These are phyloP conservation scores for Suillus hirtellus DNA, from an alignment of 768 basidiomycete genomes.

Conservation along the genomic window DNA sequence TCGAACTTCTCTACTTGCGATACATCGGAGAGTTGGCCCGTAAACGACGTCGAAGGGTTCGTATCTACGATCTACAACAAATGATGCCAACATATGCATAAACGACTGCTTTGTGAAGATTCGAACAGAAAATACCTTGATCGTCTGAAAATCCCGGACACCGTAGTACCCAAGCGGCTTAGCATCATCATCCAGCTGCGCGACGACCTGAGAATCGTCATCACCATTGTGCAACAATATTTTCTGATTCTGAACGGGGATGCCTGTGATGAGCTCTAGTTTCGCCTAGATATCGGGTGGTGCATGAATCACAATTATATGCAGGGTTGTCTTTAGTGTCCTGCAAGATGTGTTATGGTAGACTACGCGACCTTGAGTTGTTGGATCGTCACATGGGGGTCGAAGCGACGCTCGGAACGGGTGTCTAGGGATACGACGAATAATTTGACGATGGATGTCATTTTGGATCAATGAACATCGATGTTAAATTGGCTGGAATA, in stretches of 20 bases:
- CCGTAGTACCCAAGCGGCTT: conserved; percentile 76
- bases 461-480: conserved; percentile 13
- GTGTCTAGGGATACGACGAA: conserved; percentile 88
- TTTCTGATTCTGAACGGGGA: conserved; percentile 69
- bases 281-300: conserved; percentile 51
- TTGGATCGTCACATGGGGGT: conserved; percentile 69
- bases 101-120: not conserved
- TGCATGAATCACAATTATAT: not conserved
- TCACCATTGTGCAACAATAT: conserved; percentile 66
- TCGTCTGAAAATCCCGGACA: conserved; percentile 71
- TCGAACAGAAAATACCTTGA: conserved; percentile 54
- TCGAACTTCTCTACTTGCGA: conserved; percentile 93
- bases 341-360: conserved; percentile 12
- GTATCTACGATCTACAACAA: conserved; percentile 63
- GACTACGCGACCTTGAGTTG: conserved; percentile 72
- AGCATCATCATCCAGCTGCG: conserved; percentile 62
- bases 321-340: conserved; percentile 12
- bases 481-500: no score
- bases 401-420: conserved; percentile 83
- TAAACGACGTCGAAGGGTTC: conserved; percentile 72
- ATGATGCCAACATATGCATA: conserved; percentile 2
- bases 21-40: conserved; percentile 84
- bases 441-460: conserved; percentile 58
- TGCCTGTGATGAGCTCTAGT: conserved; percentile 90
- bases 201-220: conserved; percentile 48